Evolutionary conservation across 768 basidiomycete species (phyloP).

Genomic region (Russula emetica): DNA sequence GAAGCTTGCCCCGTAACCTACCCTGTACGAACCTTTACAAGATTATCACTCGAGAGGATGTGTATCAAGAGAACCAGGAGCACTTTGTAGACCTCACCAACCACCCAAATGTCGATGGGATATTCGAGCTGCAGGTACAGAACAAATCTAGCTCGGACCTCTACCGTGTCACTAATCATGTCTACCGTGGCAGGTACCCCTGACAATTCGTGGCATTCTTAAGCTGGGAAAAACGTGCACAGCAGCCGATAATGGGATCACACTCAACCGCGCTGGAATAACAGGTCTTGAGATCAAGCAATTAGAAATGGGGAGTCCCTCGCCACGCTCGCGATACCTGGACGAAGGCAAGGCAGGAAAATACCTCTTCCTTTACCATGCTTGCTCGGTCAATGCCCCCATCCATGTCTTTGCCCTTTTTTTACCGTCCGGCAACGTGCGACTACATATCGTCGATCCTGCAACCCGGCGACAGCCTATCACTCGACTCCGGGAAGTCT

Average conservation of each 20-base stretch:
- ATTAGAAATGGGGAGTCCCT: constrained; percentile 57
- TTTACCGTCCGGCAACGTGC: constrained; percentile 61
- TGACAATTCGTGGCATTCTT: constrained; percentile 74
- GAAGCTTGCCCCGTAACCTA: constrained; percentile 74
- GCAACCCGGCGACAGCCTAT: constrained; percentile 83
- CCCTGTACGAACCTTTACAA: constrained; percentile 79
- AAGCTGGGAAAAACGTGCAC: constrained; percentile 81
- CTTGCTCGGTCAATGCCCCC: constrained; percentile 61
- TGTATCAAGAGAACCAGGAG: constrained; percentile 78
- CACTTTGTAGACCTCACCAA: constrained; percentile 92
- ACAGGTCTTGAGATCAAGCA: constrained; percentile 80
- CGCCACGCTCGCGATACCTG: constrained; percentile 66
- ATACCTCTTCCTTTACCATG: constrained; percentile 87
- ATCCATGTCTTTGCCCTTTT: constrained; percentile 90
- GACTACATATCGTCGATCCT: constrained; percentile 86
- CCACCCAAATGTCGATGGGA: constrained; percentile 90
- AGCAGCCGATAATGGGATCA: constrained; percentile 58
- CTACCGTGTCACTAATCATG: constrained; percentile 8
- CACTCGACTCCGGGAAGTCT: constrained; percentile 68
- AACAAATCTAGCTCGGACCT: not conserved
- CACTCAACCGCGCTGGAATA: constrained; percentile 78
- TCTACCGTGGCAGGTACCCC: constrained; percentile 56
- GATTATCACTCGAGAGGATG: constrained; percentile 74
- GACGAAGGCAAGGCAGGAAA: constrained; percentile 64
- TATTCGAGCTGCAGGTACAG: constrained; percentile 85